Percentiles rank a stretch among this genome's conserved stretches.
phyloP scores from a whole-genome alignment of 768 basidiomycete genomes.

The Termitomyces sp. region DNA sequence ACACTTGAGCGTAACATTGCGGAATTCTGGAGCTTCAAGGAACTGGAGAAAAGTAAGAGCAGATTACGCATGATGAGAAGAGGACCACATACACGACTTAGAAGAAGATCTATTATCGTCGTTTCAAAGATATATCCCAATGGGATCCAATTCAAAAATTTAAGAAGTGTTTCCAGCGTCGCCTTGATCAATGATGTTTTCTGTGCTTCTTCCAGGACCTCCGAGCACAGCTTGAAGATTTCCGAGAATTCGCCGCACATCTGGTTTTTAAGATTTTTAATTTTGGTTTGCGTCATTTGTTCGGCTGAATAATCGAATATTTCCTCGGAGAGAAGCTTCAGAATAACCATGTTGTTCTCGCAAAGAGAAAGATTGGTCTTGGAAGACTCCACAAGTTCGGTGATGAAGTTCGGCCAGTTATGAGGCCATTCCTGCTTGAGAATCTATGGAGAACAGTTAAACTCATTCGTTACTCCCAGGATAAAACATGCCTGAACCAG shows the following conservation, averaged over 20 bases:
- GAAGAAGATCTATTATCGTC: constrained; percentile 88
- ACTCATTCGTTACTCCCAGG: constrained; percentile 8
- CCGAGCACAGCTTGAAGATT: constrained; percentile 95
- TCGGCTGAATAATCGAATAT: constrained; percentile 99
- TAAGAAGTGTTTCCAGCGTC: constrained; percentile 89
- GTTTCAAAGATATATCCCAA: constrained; percentile 99
- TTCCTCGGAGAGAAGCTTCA: constrained; percentile 95
- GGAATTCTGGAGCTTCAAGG: constrained; percentile 93
- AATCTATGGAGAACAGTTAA: constrained; percentile 51
- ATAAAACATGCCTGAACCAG: constrained; percentile 73
- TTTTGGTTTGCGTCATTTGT: constrained; percentile 97
- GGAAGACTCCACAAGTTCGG: constrained; percentile 94
- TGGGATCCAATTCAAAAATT: constrained; percentile 99
- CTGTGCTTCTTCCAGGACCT: constrained; percentile 95
- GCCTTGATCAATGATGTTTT: constrained; percentile 92
- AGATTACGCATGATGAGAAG: not conserved
- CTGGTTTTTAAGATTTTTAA: constrained; percentile 94
- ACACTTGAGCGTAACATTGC: constrained; percentile 95
- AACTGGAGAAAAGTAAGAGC: constrained; percentile 51
- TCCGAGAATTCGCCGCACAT: constrained; percentile 98
- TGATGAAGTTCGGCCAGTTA: constrained; percentile 97
- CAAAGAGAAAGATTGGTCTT: constrained; percentile 94
- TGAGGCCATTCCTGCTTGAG: constrained; percentile 99
- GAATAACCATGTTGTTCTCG: constrained; percentile 99
- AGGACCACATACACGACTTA: constrained; percentile 71